A percentile compares a stretch with the other conserved stretches of the same genome.
These are phyloP conservation scores for Vachellia collinsii DNA, from an alignment of 306 rosid genomes.

Conservation along the genomic window DNA sequence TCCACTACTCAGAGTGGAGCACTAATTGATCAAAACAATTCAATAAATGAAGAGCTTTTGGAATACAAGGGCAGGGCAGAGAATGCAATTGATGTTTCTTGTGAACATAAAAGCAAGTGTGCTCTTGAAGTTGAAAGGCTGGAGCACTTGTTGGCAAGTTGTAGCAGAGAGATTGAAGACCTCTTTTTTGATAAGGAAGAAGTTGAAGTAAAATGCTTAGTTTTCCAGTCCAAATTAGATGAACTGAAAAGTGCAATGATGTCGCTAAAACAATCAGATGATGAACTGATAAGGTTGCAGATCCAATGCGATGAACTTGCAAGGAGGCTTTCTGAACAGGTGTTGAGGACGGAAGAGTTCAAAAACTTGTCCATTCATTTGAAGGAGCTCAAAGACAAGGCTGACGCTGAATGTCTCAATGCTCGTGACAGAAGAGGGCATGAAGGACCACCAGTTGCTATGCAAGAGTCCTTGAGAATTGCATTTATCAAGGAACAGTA, in stretches of 20 bases:
- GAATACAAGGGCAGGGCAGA: constrained; percentile 53
- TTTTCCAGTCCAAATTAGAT: constrained; percentile 66
- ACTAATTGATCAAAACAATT: constrained; percentile 58
- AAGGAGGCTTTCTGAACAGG: constrained; percentile 84
- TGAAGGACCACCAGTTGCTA: constrained; percentile 66
- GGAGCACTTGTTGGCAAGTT: constrained; percentile 60
- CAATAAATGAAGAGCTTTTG: constrained; percentile 47
- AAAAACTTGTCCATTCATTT: constrained; percentile 90
- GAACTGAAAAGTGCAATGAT: constrained; percentile 61
- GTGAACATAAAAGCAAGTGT: constrained; percentile 39
- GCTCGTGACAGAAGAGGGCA: constrained; percentile 73
- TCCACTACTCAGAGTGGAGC: constrained; percentile 51
- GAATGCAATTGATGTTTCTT: constrained; percentile 42
- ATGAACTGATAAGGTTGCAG: constrained; percentile 60
- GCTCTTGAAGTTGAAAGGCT: constrained; percentile 66
- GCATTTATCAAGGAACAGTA: constrained; percentile 96
- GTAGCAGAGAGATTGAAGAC: constrained; percentile 60
- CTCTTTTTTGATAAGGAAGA: constrained; percentile 74
- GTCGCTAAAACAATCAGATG: constrained; percentile 58
- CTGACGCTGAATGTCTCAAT: constrained; percentile 72
- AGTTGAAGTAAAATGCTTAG: constrained; percentile 69
- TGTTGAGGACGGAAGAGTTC: constrained; percentile 85
- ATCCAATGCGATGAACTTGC: constrained; percentile 63
- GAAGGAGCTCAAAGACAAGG: constrained; percentile 93
- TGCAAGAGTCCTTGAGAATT: constrained; percentile 94